Conservation (phyloP, 202 grass and related monocot genomes). For the Saccharum hybrid region DNA sequence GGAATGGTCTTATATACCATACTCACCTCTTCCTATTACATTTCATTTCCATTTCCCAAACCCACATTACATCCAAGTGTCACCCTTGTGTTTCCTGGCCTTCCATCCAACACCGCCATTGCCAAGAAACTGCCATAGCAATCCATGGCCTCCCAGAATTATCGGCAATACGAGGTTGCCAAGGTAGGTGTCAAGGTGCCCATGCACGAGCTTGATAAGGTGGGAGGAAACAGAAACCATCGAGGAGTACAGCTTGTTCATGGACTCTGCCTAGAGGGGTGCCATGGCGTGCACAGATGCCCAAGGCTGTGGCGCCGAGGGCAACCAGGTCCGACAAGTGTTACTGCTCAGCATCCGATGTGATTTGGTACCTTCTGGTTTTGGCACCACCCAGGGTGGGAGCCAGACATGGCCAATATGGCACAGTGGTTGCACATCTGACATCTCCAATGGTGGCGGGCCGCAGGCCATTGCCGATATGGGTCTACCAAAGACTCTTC, state of each 20-base stretch:
- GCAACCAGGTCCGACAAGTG: not conserved
- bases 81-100: not conserved
- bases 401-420: not conserved
- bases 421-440: not conserved
- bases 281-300: not conserved
- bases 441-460: not conserved
- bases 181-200: not conserved
- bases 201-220: not conserved
- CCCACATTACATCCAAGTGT: not conserved
- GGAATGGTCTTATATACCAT: not conserved
- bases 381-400: not conserved
- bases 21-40: not conserved
- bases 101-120: not conserved
- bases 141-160: not conserved
- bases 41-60: not conserved
- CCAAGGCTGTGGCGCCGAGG: not conserved
- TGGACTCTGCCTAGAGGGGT: not conserved
- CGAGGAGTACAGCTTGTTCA: not conserved
- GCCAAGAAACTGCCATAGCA: not conserved
- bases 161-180: not conserved
- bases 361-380: not conserved
- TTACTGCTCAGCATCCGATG: not conserved
- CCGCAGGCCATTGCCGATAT: not conserved
- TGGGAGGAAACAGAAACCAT: not conserved
- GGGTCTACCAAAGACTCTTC: constrained; percentile 28